Conservation (phyloP, 2,329 filamentous ascomycete genomes). For the Hymenotorrendiella dingleyae region DNA sequence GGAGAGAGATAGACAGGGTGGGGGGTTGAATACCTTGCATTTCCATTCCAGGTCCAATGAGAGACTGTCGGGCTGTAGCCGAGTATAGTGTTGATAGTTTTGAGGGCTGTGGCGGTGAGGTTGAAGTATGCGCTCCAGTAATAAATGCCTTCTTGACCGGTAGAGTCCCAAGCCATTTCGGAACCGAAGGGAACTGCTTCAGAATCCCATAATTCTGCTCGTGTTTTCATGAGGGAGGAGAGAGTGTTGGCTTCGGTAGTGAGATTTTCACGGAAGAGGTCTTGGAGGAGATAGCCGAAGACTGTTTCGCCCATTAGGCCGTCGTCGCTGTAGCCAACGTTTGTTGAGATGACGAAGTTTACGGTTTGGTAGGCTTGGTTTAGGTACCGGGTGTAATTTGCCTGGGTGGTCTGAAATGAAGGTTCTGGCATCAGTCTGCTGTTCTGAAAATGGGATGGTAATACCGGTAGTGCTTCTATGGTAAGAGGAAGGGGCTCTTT, state of each 20-base stretch:
- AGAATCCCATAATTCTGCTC: slow-evolving; percentile 45
- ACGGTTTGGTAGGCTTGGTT: slow-evolving; percentile 47
- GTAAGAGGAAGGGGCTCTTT: slow-evolving; percentile 30
- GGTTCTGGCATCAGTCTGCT: no score
- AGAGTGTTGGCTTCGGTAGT: slow-evolving; percentile 35
- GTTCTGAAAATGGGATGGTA: no score
- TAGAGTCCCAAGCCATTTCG: slow-evolving; percentile 59
- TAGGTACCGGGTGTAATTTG: slow-evolving; percentile 50
- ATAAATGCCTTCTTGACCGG: slow-evolving; percentile 55
- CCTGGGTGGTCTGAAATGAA: slow-evolving; percentile 35
- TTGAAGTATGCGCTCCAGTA: slow-evolving; percentile 51
- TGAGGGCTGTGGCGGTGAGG: slow-evolving; percentile 38
- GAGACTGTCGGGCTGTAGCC: slow-evolving; percentile 52
- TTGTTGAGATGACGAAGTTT: slow-evolving; percentile 31
- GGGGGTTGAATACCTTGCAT: slow-evolving; percentile 51
- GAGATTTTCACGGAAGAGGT: slow-evolving; percentile 43
- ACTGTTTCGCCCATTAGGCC: slow-evolving; percentile 57
- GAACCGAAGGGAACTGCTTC: slow-evolving; percentile 50
- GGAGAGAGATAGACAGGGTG: no score
- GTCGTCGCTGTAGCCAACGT: slow-evolving; percentile 39
- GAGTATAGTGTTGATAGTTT: slow-evolving; percentile 49
- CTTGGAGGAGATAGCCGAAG: slow-evolving; percentile 45
- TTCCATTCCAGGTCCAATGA: slow-evolving; percentile 59
- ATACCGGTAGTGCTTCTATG: no score
- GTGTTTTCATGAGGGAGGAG: slow-evolving; percentile 40